These are phyloP conservation scores for Exutisphaerella laricina DNA, from an alignment of 2,329 filamentous ascomycete genomes.

Conservation along the genomic window DNA sequence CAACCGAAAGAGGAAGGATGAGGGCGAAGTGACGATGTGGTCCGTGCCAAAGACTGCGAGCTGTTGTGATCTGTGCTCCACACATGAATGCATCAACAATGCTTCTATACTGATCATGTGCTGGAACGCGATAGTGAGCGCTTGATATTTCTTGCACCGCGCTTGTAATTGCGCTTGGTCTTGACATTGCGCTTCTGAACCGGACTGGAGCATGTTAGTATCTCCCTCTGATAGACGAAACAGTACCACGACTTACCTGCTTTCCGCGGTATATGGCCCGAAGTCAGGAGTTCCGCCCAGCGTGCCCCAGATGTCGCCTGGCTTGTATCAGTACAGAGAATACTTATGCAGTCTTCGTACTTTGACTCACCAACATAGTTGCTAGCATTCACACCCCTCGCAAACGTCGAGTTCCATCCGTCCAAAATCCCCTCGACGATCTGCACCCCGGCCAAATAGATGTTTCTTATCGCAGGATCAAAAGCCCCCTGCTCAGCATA, in stretches of 20 bases:
- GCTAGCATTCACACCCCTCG: slow-evolving; percentile 49
- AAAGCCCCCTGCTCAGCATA: slow-evolving; percentile 59
- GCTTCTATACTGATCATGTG: too few species aligned
- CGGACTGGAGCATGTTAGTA: slow-evolving; percentile 1
- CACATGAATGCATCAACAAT: too few species aligned
- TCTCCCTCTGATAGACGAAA: too few species aligned
- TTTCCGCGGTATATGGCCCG: slow-evolving; percentile 20
- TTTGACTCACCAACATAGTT: slow-evolving; percentile 55
- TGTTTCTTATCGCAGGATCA: slow-evolving; percentile 57
- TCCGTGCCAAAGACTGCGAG: too few species aligned
- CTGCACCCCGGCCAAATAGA: slow-evolving; percentile 60
- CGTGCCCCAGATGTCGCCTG: slow-evolving; percentile 55
- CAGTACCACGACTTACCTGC: slow-evolving; percentile 19
- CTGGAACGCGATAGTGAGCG: too few species aligned
- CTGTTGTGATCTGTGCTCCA: too few species aligned
- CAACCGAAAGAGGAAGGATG: too few species aligned
- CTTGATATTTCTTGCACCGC: slow-evolving; percentile 2
- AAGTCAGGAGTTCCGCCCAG: slow-evolving; percentile 46
- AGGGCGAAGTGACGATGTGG: too few species aligned
- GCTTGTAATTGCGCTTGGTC: slow-evolving; percentile 2
- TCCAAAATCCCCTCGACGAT: slow-evolving; percentile 59
- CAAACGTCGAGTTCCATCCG: slow-evolving; percentile 57
- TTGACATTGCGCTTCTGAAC: slow-evolving; percentile 9
- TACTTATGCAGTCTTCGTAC: not conserved
- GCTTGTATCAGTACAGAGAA: not conserved